Conservation (phyloP, 2,329 filamentous ascomycete genomes). For the Stenocarpella maydis region DNA sequence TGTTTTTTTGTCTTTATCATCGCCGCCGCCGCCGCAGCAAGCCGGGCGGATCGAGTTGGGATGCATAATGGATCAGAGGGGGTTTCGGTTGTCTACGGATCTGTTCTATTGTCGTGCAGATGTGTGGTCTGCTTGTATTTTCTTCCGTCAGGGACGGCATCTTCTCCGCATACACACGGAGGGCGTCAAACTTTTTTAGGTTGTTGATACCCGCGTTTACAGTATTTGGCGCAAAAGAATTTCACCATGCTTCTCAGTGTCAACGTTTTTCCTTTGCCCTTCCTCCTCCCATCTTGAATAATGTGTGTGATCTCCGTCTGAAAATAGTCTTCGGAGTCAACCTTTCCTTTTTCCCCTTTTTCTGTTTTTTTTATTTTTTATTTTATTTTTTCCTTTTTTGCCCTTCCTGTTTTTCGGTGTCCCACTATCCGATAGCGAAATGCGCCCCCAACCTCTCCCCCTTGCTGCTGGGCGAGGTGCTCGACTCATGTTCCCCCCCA, state of each 20-base stretch:
- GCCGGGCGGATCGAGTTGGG: conserved; percentile 5
- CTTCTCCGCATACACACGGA: conserved; percentile 25
- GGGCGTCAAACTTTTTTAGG: conserved; percentile 29
- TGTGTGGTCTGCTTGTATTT: background rate
- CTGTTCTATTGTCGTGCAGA: background rate
- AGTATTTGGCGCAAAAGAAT: conserved; percentile 22
- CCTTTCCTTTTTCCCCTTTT: too few species aligned
- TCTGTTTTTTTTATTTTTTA: too few species aligned
- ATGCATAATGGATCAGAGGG: background rate
- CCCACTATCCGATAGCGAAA: too few species aligned
- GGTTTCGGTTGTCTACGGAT: background rate
- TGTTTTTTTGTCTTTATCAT: conserved; percentile 1
- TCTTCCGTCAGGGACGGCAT: conserved; percentile 1
- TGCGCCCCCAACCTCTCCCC: background rate
- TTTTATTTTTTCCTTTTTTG: too few species aligned
- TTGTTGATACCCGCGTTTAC: conserved; percentile 34
- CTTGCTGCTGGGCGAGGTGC: background rate
- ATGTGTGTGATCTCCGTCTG: too few species aligned
- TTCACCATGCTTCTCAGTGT: background rate
- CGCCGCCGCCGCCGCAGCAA: background rate
- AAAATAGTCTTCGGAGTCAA: too few species aligned
- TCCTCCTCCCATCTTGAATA: too few species aligned
- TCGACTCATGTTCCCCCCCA: background rate
- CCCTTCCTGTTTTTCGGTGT: too few species aligned
- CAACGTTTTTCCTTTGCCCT: background rate